These are phyloP conservation scores for Lecanicillium sp. DNA, from an alignment of 2,329 filamentous ascomycete species.

Conservation along the genomic window DNA sequence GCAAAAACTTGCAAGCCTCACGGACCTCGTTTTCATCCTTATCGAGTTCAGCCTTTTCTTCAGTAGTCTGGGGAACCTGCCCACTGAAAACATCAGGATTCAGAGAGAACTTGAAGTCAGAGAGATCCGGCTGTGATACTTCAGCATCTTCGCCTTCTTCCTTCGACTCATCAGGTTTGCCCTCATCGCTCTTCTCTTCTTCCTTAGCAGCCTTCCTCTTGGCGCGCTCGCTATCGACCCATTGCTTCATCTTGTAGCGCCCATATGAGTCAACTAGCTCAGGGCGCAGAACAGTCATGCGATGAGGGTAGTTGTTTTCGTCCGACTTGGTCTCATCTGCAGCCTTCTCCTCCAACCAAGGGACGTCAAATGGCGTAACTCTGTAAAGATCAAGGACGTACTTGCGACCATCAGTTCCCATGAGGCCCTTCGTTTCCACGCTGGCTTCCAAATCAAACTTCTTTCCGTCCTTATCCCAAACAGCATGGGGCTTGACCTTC, in stretches of 20 bases:
- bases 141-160: conserved; percentile 20
- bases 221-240: conserved; percentile 71
- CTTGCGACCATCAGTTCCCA: conserved; percentile 92
- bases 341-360: conserved; percentile 75
- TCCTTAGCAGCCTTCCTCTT: conserved; percentile 20
- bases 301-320: conserved; percentile 69
- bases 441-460: conserved; percentile 88
- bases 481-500: conserved; percentile 86
- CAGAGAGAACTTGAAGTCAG: conserved; percentile 76
- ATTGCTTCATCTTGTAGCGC: conserved; percentile 80
- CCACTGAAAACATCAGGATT: conserved; percentile 96
- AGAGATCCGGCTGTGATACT: conserved; percentile 62
- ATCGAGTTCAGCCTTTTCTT: conserved; percentile 75
- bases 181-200: conserved; percentile 8
- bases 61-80: conserved; percentile 80
- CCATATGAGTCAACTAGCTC: conserved; percentile 85
- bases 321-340: conserved; percentile 33
- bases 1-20: conserved; percentile 71
- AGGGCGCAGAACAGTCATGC: conserved; percentile 87
- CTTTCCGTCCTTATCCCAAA: conserved; percentile 95
- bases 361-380: conserved; percentile 82
- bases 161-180: conserved; percentile 17
- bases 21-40: conserved; percentile 85
- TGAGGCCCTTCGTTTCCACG: conserved; percentile 94
- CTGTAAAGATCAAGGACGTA: conserved; percentile 97